Base-by-base conservation (phyloP, 2,329 filamentous ascomycete species). In the Phaeophleospora eucalypticola region DNA sequence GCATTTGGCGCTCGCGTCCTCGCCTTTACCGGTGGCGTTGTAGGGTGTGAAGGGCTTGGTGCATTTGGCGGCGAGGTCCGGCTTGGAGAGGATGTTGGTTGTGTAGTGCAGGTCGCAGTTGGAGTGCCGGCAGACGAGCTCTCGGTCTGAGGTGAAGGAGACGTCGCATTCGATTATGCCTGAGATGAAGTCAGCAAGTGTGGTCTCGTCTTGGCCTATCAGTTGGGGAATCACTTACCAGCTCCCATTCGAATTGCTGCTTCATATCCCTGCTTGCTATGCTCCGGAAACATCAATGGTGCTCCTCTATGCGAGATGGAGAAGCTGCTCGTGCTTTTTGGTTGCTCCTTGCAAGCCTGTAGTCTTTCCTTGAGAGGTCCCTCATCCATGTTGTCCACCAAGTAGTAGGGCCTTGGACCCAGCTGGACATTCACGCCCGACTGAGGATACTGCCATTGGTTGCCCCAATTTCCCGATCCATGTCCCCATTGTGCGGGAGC, bases 51-150 rank as follows among this genome's bases (percentile, higher is more conserved):
- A 86, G 0, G 80, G 81, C 43, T 66, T 63, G 2, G 76, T 79
- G 68, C 82, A 86, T 67, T 85, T 86, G 44, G 74, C 74, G 49
- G 79, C 80, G 41, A 86, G 77, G 53, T 79, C 76, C 9, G 82
- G 79, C 41, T 76, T 72, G 39, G 72, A 64, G 53, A 86, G 73
- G 60, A 86, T 83, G 68, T 86, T 79, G 61, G 82, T 85, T 7
- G 82, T 86, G 17, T 78, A 82, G 69, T 85, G 82, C 34, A 86
- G 67, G 58, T 86, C 82, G 66, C 82, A 86, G 55, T 83, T 78
- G 38, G 76, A 77, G 12, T 86, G 82, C 39, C 82, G 77, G 68
- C 82, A 86, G 36, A 86, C 82, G n/a, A 86, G 77, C 60, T 81
- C 67, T 21, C 74, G 73, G 64, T 86, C 82, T 53, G 71, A 75